phyloP scores from a whole-genome alignment of 331 rosid genomes.

The Pyrus hybrid region DNA sequence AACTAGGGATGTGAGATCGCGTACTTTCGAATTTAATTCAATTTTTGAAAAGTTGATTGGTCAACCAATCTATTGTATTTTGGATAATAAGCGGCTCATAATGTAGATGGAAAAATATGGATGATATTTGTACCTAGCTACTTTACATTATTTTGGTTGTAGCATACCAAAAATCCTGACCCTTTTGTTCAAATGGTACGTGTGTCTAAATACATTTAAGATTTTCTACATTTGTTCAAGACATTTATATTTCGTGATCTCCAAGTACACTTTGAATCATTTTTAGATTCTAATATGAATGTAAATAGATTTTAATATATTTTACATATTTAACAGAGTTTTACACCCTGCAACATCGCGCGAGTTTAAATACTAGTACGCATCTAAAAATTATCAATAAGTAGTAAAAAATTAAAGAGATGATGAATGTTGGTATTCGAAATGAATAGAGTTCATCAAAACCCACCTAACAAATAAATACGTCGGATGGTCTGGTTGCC shows the following conservation, averaged over 20 bases:
- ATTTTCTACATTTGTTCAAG: too few species aligned
- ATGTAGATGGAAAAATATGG: too few species aligned
- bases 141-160: not conserved
- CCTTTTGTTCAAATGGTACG: not conserved
- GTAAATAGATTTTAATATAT: not conserved
- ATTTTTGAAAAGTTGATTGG: too few species aligned
- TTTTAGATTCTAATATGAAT: too few species aligned
- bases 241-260: too few species aligned
- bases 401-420: not conserved
- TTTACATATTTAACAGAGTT: too few species aligned
- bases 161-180: not conserved
- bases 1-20: too few species aligned
- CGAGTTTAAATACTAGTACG: not conserved
- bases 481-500: not conserved
- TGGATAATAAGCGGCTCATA: too few species aligned
- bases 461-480: not conserved
- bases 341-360: rapidly evolving
- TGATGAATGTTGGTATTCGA: not conserved
- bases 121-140: not conserved
- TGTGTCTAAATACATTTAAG: not conserved
- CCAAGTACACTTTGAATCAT: too few species aligned
- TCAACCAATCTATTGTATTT: too few species aligned
- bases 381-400: too few species aligned
- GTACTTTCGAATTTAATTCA: too few species aligned
- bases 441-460: not conserved